Evolutionary conservation across 441 rosid species (phyloP), one percentile per base, ranked within the genome.

Genomic region (Populus hybrid): DNA sequence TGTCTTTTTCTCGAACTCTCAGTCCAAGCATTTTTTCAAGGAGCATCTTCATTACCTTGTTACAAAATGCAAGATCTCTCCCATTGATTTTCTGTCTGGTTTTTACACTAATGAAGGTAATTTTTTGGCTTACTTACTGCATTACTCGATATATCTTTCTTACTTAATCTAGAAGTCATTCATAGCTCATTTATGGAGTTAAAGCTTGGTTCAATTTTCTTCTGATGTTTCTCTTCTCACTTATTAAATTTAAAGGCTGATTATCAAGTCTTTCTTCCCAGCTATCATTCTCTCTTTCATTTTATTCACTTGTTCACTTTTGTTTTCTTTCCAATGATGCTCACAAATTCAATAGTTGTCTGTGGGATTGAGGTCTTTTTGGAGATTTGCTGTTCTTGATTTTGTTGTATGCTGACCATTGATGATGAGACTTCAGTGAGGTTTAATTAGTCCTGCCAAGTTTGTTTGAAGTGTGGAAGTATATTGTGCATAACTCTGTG

Each of bases 51-150:
- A 78, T 76, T 85, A 78, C 82, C 89, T 89, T 46, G 82, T 92
- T 76, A 79, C 87, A 72, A 92, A 88, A 78, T 90, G 91, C 93
- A 90, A 84, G 76, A 78, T 81, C 82, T 89, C 94, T 79, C 97
- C 98, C 26, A 85, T 87, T 69, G 82, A 66, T 76, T 94, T 97
- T 84, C 85, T 95, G 59, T 85, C 92, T 57, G 75, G 81, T 26
- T 87, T 95, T 81, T 85, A 91, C 80, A 87, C 91, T 8, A 87
- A 83, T 74, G 97, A 91, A 90, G 99, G 99, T 97, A 71, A 61
- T 69, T 9, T 35, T 40, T 35, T 42, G 46, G 61, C 30, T 46
- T 73, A 19, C 40, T 36, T 30, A 1, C 9, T 53, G 32, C 14
- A 53, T 19, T 36, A 16, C 74, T 12, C 46, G 53, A 69, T 32